Evolutionary conservation across 2,329 filamentous ascomycete genomes (phyloP), one percentile per base, ranked within the genome.

Genomic region (Orbilia javanica): DNA sequence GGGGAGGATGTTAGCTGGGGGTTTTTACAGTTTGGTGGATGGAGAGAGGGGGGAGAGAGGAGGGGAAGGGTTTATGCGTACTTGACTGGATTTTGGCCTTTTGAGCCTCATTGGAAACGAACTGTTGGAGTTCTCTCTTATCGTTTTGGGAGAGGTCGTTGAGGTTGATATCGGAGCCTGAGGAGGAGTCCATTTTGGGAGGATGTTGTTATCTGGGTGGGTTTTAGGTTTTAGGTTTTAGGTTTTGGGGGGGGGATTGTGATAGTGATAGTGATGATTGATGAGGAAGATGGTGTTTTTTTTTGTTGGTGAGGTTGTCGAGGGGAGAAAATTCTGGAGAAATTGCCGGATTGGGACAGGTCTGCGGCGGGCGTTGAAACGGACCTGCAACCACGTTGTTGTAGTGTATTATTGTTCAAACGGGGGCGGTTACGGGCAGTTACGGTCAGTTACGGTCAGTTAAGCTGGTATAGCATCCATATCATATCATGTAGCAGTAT

Each of bases 101-200:
- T 85, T 97, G 93, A 80, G 89, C 88, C 87, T 97, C 94, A 83
- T 92, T 93, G 81, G 89, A 86, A 75, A 97, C 88, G 85, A 97
- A 95, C 83, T 93, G 90, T 83, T 93, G 92, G 50, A 99, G 88
- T 85, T 98, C 94, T 80, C 90, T 87, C 88, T 94, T 96, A 85
- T 97, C 94, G 83, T 89, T 88, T 78, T 93, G 90, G 82, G 89
- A 92, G 83, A 97, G 91, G 85, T 90, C 90, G 82, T 89, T 88
- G 81, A 95, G 86, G 83, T 94, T 92, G 82, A 90, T 82, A 78
- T 85, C 76, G 8, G 36, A 39, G 15, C 69, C 11, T 36, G 44
- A 50, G 11, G 72, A 3, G 77, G 74, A 72, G 65, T 83, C 83
- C n/a, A 87, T 80, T 20, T 82, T 82, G 39, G 27, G 27, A 22